Percentiles rank a stretch among this genome's conserved stretches.
These are phyloP conservation scores for Chaetomiaceae sp. DNA, from an alignment of 2,329 filamentous ascomycete species.

Conservation along the genomic window DNA sequence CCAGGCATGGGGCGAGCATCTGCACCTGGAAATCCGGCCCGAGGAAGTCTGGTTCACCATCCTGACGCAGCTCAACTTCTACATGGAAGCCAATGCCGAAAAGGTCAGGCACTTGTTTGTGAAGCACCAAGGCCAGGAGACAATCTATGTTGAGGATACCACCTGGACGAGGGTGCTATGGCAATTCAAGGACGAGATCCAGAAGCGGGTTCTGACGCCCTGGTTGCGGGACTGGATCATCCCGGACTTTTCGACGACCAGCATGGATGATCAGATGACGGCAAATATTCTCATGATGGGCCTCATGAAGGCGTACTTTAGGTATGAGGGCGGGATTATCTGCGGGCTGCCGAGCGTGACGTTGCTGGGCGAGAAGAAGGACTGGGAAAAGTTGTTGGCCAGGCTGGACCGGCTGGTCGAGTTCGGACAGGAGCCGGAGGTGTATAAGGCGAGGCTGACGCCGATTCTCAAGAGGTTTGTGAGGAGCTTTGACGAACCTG, in stretches of 20 bases:
- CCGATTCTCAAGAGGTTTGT: conserved; percentile 46
- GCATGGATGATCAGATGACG: conserved; percentile 36
- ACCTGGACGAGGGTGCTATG: conserved; percentile 22
- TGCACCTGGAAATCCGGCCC: conserved; percentile 47
- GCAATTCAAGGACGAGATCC: conserved; percentile 39
- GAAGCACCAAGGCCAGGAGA: conserved; percentile 39
- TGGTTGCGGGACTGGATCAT: conserved; percentile 42
- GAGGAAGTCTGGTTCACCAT: conserved; percentile 55
- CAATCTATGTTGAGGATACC: conserved; percentile 33
- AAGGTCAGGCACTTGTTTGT: conserved; percentile 44
- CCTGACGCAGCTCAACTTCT: conserved; percentile 48
- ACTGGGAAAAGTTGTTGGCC: conserved; percentile 39
- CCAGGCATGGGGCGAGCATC: conserved; percentile 47
- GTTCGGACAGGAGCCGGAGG: conserved; percentile 41
- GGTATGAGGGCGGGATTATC: conserved; percentile 34
- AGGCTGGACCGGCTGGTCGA: conserved; percentile 41
- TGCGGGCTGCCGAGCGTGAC: conserved; percentile 44
- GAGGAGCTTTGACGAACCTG: conserved; percentile 38
- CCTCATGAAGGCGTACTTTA: conserved; percentile 39
- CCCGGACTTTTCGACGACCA: conserved; percentile 42
- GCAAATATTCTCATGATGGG: conserved; percentile 44
- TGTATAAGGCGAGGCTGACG: conserved; percentile 37
- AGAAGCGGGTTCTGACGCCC: conserved; percentile 36
- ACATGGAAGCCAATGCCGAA: conserved; percentile 45
- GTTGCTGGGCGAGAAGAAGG: conserved; percentile 35